Evolutionary conservation across 2,329 filamentous ascomycete species (phyloP), one percentile per base, ranked within the genome.

Genomic region (Fusarium illudens): DNA sequence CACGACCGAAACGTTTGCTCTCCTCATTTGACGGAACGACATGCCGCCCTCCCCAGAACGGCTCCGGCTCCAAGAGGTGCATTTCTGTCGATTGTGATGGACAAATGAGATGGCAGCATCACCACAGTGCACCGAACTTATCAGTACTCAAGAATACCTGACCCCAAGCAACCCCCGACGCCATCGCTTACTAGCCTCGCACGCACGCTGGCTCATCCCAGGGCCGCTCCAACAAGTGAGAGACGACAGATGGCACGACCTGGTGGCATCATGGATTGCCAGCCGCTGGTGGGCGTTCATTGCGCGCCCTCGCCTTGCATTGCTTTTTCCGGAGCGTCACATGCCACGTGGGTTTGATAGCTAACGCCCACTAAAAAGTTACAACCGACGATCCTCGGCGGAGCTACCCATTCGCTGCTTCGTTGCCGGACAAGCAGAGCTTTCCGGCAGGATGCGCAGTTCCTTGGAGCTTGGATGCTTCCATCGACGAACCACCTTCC

Each of bases 331-430:
- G 44, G 51, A 22, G 56, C 59, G 63, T 70, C 67, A 63, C 60
- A 71, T 64, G 71, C 71, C 71, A 73, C 71, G 71, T 73, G 71
- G 69, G 44, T 60, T 64, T 63, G 56, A 68, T 61, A 32, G 54
- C 58, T 68, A 62, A 73, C 54, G 44, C 42, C 50, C 58, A 36
- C 62, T 60, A 62, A 17, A 19, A 63, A 62, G 51, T 52, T 70
- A 57, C 50, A 48, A 55, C 57, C 49, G 63, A 46, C 49, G 64
- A 71, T 66, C 66, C 48, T 60, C 55, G 30, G 49, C 62, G 36
- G 34, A 57, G 30, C 48, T 53, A 62, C 58, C 50, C 62, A 44
- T 44, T 44, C 22, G 55, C 46, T 50, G 27, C 54, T 52, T 37
- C n/a, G 58, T 30, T 36, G 32, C 44, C 49, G 25, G 44, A 53